phyloP scores from a whole-genome alignment of 139 green algal species.

The Tetraselmis striata region DNA sequence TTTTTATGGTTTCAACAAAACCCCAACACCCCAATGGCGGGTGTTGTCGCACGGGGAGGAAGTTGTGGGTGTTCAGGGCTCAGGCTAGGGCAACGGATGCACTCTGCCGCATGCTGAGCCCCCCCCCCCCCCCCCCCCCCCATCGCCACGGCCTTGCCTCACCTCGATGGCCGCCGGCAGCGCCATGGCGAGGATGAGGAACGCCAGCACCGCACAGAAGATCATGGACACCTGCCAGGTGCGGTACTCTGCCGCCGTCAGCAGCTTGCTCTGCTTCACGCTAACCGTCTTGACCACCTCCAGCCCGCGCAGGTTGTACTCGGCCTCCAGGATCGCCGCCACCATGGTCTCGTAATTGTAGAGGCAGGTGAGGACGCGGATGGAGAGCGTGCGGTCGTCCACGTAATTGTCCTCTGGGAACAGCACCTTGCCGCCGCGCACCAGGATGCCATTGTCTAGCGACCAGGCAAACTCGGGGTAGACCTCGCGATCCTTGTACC shows the following conservation, averaged over 20 bases:
- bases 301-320: not conserved
- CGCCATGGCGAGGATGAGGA: not conserved
- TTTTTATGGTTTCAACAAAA: not conserved
- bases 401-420: not conserved
- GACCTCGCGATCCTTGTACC: not conserved
- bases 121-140: too few species aligned
- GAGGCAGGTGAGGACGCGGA: not conserved
- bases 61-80: not conserved
- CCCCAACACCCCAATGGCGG: too few species aligned
- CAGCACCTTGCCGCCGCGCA: not conserved
- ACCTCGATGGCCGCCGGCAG: not conserved
- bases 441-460: not conserved
- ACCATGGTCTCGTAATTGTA: not conserved
- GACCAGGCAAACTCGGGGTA: not conserved
- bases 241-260: not conserved
- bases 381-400: not conserved
- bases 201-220: not conserved
- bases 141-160: too few species aligned
- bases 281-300: not conserved
- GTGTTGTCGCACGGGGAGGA: not conserved
- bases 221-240: not conserved
- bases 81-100: not conserved
- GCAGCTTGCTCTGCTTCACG: not conserved
- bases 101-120: too few species aligned
- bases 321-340: not conserved